These are phyloP conservation scores for Sarocladium kiliense DNA, from an alignment of 2,329 filamentous ascomycete genomes.

Conservation along the genomic window DNA sequence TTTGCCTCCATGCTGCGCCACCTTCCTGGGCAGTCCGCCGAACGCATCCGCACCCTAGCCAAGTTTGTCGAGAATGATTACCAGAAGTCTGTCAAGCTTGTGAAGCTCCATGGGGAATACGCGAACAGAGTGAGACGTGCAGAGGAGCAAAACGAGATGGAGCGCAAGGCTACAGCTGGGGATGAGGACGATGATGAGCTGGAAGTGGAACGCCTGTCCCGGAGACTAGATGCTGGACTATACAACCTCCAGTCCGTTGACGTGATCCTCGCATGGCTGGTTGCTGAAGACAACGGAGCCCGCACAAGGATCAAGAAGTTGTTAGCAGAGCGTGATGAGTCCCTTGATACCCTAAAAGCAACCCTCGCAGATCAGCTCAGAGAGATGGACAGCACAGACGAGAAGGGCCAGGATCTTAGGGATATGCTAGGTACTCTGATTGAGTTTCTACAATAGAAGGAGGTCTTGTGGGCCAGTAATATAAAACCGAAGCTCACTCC, in stretches of 20 bases:
- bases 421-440: conserved; percentile 52
- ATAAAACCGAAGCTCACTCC: conserved; percentile 6
- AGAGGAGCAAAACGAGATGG: conserved; percentile 42
- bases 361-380: conserved; percentile 58
- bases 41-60: conserved; percentile 77
- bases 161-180: conserved; percentile 8
- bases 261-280: conserved; percentile 81
- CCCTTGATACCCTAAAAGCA: conserved; percentile 53
- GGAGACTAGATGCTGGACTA: conserved; percentile 76
- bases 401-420: conserved; percentile 51
- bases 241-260: conserved; percentile 81
- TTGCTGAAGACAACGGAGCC: conserved; percentile 81
- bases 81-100: conserved; percentile 71
- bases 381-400: conserved; percentile 50
- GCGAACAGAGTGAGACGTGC: conserved; percentile 52
- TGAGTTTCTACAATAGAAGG: conserved; percentile 37
- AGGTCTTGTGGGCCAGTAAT: conserved; percentile 2
- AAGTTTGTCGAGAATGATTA: conserved; percentile 97
- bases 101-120: conserved; percentile 69
- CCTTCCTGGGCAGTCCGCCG: conserved; percentile 70
- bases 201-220: conserved; percentile 67
- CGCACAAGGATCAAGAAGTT: conserved; percentile 56
- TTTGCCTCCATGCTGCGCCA: conserved; percentile 77
- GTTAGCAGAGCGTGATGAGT: conserved; percentile 64
- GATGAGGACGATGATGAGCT: conserved; percentile 40